phyloP scores from a whole-genome alignment of 305 asterid species.

The Vinca major region DNA sequence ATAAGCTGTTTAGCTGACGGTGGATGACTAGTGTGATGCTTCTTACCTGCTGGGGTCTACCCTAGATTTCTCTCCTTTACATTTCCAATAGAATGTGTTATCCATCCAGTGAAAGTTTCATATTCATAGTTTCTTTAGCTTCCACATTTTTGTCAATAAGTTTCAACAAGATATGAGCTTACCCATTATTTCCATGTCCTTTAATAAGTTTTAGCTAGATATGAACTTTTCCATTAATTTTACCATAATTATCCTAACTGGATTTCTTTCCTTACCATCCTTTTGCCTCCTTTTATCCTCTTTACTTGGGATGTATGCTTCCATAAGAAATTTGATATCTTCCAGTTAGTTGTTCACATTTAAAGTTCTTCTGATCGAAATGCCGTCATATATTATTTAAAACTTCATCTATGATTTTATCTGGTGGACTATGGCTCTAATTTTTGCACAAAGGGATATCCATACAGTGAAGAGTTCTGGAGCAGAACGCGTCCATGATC shows the following conservation, averaged over 20 bases:
- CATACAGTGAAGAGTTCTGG: neutral
- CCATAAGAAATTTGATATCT: slow-evolving; percentile 1
- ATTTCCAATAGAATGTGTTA: neutral
- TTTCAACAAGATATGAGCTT: neutral
- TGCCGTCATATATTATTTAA: neutral
- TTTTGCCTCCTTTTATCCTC: neutral
- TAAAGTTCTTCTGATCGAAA: neutral
- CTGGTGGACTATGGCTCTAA: neutral
- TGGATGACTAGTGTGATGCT: too few relatives aligned
- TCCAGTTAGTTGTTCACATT: neutral
- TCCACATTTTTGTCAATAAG: neutral
- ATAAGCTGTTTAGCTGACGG: too few relatives aligned
- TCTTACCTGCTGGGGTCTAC: too few relatives aligned
- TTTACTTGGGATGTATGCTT: neutral
- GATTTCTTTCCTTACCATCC: neutral
- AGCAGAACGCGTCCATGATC: neutral
- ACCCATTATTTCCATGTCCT: neutral
- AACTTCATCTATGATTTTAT: neutral
- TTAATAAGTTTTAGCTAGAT: neutral
- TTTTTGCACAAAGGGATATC: neutral
- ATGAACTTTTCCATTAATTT: neutral
- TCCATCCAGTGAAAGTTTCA: neutral
- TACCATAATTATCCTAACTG: too few relatives aligned
- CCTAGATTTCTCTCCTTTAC: neutral
- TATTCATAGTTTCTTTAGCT: neutral